A percentile compares a stretch with the other conserved stretches of the same genome.
phyloP scores from a whole-genome alignment of 495 filamentous ascomycete species.

The Aspergillus saccharolyticus region DNA sequence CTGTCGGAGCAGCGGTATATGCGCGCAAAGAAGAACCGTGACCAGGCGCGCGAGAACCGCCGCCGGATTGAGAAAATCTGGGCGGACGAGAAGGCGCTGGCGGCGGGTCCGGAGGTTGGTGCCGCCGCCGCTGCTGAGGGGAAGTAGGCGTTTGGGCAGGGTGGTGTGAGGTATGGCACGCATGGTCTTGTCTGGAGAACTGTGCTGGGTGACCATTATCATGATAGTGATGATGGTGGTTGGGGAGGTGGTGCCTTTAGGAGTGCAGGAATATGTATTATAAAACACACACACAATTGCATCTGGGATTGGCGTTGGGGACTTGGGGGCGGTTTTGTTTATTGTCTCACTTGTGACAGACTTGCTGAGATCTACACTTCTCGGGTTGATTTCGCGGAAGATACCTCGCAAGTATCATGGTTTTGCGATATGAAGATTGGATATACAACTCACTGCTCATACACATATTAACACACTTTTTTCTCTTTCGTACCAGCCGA shows the following conservation, averaged over 20 bases:
- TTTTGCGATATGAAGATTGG: background rate
- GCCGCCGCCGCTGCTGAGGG: conserved; percentile 8
- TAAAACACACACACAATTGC: background rate
- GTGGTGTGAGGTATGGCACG: too few relatives aligned
- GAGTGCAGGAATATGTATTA: background rate
- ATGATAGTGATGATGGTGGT: background rate
- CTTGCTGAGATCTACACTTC: background rate
- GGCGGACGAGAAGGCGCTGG: conserved; percentile 54
- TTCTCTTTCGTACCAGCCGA: conserved; percentile 25
- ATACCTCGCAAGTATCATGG: background rate
- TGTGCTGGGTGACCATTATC: too few relatives aligned
- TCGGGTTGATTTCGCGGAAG: background rate
- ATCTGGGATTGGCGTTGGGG: conserved; percentile 7
- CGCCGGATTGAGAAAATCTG: conserved; percentile 65
- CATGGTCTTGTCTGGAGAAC: too few relatives aligned
- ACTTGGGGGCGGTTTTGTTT: background rate
- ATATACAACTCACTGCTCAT: conserved; percentile 9
- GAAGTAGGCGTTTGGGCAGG: conserved; percentile 18
- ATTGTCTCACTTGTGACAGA: background rate
- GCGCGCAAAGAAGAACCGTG: conserved; percentile 70
- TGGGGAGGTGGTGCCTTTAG: background rate
- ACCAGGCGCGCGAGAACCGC: conserved; percentile 61
- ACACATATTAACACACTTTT: conserved; percentile 23
- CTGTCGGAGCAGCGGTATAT: conserved; percentile 72
- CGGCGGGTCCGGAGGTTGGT: conserved; percentile 10